phyloP scores from a whole-genome alignment of 139 green algal genomes.

The Chloropicon primus region DNA sequence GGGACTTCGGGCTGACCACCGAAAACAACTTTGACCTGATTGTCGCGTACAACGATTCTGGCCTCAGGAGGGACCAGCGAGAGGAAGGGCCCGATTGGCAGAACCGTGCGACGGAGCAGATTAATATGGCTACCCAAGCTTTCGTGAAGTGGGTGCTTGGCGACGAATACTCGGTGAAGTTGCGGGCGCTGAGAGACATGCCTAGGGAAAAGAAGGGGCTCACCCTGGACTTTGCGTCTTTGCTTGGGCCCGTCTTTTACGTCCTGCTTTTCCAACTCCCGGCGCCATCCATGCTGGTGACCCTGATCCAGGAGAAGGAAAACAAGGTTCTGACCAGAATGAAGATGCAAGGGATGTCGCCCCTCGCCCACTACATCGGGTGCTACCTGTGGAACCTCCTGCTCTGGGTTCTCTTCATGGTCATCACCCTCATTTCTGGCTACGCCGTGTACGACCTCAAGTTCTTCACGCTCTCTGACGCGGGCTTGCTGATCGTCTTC shows the following conservation, averaged over 20 bases:
- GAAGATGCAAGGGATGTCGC: conserved; percentile 72
- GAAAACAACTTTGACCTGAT: neutral
- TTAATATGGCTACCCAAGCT: neutral
- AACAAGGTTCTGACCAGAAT: conserved; percentile 83
- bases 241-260: conserved; percentile 73
- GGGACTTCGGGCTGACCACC: neutral
- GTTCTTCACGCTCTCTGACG: conserved; percentile 63
- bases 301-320: conserved; percentile 53
- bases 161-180: neutral
- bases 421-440: conserved; percentile 63
- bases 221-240: conserved; percentile 51
- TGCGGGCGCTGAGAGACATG: conserved; percentile 35
- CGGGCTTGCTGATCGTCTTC: conserved; percentile 55
- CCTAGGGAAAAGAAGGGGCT: conserved; percentile 35
- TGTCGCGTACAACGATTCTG: neutral
- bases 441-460: conserved; percentile 45
- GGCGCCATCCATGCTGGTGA: conserved; percentile 27
- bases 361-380: conserved; percentile 23
- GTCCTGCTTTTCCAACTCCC: conserved; percentile 70
- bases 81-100: neutral
- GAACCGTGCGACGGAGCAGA: neutral
- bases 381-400: conserved; percentile 41
- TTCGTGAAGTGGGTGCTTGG: neutral
- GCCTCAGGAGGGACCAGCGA: neutral
- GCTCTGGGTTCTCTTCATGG: conserved; percentile 65